Base-by-base conservation (phyloP, 306 rosid species). In the Aeschynomene evenia region DNA sequence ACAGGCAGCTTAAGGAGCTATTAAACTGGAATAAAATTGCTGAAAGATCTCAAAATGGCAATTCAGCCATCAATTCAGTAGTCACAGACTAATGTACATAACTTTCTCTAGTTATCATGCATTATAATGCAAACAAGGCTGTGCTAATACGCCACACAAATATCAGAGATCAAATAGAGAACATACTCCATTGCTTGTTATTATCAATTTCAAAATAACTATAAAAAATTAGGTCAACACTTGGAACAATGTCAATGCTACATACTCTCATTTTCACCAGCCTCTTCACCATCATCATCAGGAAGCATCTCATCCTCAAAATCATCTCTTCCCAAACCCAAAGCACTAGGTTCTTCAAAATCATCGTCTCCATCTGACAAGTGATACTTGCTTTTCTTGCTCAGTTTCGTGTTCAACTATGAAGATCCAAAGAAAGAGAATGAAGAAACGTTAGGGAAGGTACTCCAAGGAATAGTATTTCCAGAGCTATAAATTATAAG, bases 301-400 rank as follows among this genome's bases (percentile, higher is more conserved):
- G 79, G 82, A 14, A 76, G 57, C 66, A 87, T 43, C 24, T 94
- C 92, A 24, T 85, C 98, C 75, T 85, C 95, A 66, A 79, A 90
- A 78, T 91, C 97, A 79, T 94, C 97, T 70, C 84, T 85, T 66
- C 68, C 94, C 19, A 84, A 72, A 22, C 68, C 92, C 19, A 85
- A 72, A 22, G 77, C 77, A 69, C 85, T 88, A 57, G 87, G 76
- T 65, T 83, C 85, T 52, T 76, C 81, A 51, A 76, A 85, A 7
- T 81, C 94, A 16, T 94, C 97, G 37, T 86, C 99, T 72, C 85
- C 97, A 42, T 94, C 97, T 0, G 91, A 84, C 78, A 94, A 88
- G 57, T 88, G 89, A 67, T 75, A 91, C 84, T 85, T 91, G 83
- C 88, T 84, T 71, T 82, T 88, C 82, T 90, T 94, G 76, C 57